phyloP scores from a whole-genome alignment of 2,329 filamentous ascomycete species.

The Sporothrix luriei region DNA sequence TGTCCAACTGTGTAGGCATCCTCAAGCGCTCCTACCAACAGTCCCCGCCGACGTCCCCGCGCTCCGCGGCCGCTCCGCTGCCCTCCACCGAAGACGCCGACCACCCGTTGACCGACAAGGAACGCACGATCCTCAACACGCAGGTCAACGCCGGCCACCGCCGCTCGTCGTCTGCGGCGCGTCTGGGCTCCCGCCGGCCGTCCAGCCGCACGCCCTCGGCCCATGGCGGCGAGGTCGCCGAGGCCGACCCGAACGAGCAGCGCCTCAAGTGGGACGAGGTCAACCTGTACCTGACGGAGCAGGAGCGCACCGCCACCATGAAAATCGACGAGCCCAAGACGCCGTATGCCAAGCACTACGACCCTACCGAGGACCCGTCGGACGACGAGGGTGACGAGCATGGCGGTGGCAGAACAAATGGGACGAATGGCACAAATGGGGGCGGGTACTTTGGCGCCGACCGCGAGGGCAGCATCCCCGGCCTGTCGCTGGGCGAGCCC shows the following conservation, averaged over 20 bases:
- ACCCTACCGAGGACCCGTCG: conserved; percentile 82
- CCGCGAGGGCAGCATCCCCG: conserved; percentile 75
- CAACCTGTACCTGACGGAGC: conserved; percentile 94
- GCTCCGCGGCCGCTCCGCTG: conserved; percentile 43
- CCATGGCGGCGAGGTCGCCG: conserved; percentile 40
- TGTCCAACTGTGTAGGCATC: conserved; percentile 65
- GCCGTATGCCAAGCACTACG: conserved; percentile 89
- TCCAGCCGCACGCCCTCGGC: conserved; percentile 57
- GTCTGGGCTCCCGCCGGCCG: conserved; percentile 71
- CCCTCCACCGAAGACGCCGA: conserved; percentile 48
- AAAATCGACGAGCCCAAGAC: conserved; percentile 99
- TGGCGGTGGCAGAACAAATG: no score
- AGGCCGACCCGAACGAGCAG: conserved; percentile 62
- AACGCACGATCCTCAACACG: conserved; percentile 91
- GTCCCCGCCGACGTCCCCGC: conserved; percentile 57
- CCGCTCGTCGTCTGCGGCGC: conserved; percentile 74
- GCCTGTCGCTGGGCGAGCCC: conserved; percentile 87
- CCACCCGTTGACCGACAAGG: conserved; percentile 70
- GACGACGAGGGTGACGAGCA: conserved; percentile 74
- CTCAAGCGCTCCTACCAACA: conserved; percentile 83
- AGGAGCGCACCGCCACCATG: conserved; percentile 94
- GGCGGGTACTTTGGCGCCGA: conserved; percentile 12
- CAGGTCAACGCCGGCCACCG: conserved; percentile 89
- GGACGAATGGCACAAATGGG: no score
- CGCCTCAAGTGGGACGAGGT: conserved; percentile 98